Percentiles rank a stretch among this genome's conserved stretches.
Evolutionary conservation across 2,329 filamentous ascomycete species (phyloP).

Genomic region (Clonostachys rhizophaga): DNA sequence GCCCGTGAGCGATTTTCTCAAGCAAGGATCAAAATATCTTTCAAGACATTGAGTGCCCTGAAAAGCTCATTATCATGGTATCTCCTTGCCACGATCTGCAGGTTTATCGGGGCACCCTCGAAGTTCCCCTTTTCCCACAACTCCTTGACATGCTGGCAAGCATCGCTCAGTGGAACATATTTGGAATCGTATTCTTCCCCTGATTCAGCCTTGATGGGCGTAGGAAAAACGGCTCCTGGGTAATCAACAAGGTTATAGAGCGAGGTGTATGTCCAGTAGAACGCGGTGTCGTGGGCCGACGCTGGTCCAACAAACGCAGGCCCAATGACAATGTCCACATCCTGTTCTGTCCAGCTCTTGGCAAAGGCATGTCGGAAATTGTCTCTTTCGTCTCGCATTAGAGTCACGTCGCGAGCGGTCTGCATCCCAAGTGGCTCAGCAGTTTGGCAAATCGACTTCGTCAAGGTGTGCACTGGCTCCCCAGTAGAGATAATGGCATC

Average conservation of each 20-base stretch:
- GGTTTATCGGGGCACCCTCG: slow-evolving; percentile 21
- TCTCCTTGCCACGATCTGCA: slow-evolving; percentile 25
- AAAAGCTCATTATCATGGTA: slow-evolving; percentile 26
- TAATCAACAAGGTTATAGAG: slow-evolving; percentile 30
- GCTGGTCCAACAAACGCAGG: slow-evolving; percentile 29
- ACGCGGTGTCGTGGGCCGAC: slow-evolving; percentile 23
- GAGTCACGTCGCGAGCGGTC: slow-evolving; percentile 9
- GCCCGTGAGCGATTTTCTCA: background rate
- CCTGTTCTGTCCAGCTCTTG: slow-evolving; percentile 23
- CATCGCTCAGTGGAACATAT: slow-evolving; percentile 17
- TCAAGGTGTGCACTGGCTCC: slow-evolving; percentile 18
- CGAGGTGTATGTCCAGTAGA: slow-evolving; percentile 29
- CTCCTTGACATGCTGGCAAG: slow-evolving; percentile 18
- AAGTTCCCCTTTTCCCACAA: slow-evolving; percentile 25
- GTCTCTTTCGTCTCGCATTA: slow-evolving; percentile 18
- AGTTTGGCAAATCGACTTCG: slow-evolving; percentile 10
- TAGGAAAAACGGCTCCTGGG: slow-evolving; percentile 25
- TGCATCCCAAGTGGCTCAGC: too few species aligned
- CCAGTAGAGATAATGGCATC: slow-evolving; percentile 9
- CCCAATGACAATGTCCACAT: slow-evolving; percentile 27
- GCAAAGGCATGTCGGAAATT: slow-evolving; percentile 22
- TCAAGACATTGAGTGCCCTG: slow-evolving; percentile 13
- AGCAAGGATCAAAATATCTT: slow-evolving; percentile 1
- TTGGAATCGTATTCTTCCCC: slow-evolving; percentile 14
- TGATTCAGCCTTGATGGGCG: slow-evolving; percentile 20